Conservation (phyloP, 2,329 filamentous ascomycete species). For the Alternaria incomplexa region DNA sequence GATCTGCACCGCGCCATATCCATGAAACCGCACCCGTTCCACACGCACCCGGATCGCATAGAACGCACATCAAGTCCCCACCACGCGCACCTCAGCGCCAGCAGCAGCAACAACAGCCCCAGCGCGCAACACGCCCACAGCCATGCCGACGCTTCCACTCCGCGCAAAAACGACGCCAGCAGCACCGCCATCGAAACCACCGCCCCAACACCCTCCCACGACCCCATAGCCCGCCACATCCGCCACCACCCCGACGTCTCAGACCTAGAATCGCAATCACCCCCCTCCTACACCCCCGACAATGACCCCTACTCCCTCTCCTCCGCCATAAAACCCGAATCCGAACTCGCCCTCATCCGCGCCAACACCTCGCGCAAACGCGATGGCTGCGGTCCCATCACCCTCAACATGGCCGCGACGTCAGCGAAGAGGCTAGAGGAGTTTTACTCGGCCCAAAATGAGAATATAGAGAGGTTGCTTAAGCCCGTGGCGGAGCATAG, state of each 20-base stretch:
- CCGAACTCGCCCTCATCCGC: constrained; percentile 77
- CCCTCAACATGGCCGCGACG: constrained; percentile 50
- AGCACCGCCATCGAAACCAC: constrained; percentile 51
- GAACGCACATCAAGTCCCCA: constrained; percentile 40
- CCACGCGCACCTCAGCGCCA: constrained; percentile 19
- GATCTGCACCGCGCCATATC: constrained; percentile 57
- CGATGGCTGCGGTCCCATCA: constrained; percentile 57
- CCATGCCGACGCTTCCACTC: constrained; percentile 16
- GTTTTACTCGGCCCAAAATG: constrained; percentile 92
- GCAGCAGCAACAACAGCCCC: constrained; percentile 18
- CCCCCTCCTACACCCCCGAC: constrained; percentile 66
- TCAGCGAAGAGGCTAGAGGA: constrained; percentile 67
- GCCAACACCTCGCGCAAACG: constrained; percentile 83
- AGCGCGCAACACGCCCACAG: constrained; percentile 6
- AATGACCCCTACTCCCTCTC: constrained; percentile 85
- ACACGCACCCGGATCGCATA: constrained; percentile 36
- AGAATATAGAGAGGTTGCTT: constrained; percentile 87
- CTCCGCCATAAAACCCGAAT: constrained; percentile 75
- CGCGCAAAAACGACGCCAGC: constrained; percentile 37
- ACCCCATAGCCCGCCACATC: constrained; percentile 46
- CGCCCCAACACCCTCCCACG: constrained; percentile 33
- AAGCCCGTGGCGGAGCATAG: constrained; percentile 93
- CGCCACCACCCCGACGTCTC: constrained; percentile 22
- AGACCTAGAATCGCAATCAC: constrained; percentile 56
- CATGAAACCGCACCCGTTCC: constrained; percentile 54